Evolutionary conservation across 2,329 filamentous ascomycete genomes (phyloP), one percentile per base, ranked within the genome.

Genomic region (Aquanectria penicillioides): DNA sequence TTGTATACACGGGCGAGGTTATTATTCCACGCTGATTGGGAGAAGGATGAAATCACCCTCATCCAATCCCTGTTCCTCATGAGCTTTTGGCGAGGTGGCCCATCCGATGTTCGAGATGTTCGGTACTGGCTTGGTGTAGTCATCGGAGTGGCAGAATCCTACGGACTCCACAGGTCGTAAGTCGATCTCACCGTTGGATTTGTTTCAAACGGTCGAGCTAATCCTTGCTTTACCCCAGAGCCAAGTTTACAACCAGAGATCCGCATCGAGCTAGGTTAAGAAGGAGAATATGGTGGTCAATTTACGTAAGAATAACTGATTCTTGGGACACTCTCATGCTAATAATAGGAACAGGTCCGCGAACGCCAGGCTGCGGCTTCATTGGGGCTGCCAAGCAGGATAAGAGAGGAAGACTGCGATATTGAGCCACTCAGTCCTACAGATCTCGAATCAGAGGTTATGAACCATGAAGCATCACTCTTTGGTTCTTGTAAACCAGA

Each of bases 81-180:
- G 73, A 85, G 83, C 62, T 86, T 84, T 59, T 86, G 83, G 83
- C 74, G 83, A 15, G 81, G 80, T 7, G 79, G 80, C 0, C 80
- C 83, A 0, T 72, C 75, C 0, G 77, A 81, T 47, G 78, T 81
- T n/a, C 75, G 79, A 13, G 80, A 83, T 65, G 78, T 79, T 11
- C 65, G 80, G 22, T 82, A 82, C 61, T 83, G 81, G 81, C 69
- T 83, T 2, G 80, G 79, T 0, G 78, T 79, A 6, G 82, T 82
- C 0, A 83, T 83, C 22, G 80, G 78, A 8, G 70, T 85, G 9
- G 82, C 83, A 0, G 81, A 85, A 64, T 83, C 81, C 0, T 75
- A 78, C 46, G 80, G 78, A 1, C 67, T 82, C 4, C 80, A 82
- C 62, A 72, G 80, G 64, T 73, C 71, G 73, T 74, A 28, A 54